These are phyloP conservation scores for Xylaria telfairii DNA, from an alignment of 495 filamentous ascomycete genomes.

Conservation along the genomic window DNA sequence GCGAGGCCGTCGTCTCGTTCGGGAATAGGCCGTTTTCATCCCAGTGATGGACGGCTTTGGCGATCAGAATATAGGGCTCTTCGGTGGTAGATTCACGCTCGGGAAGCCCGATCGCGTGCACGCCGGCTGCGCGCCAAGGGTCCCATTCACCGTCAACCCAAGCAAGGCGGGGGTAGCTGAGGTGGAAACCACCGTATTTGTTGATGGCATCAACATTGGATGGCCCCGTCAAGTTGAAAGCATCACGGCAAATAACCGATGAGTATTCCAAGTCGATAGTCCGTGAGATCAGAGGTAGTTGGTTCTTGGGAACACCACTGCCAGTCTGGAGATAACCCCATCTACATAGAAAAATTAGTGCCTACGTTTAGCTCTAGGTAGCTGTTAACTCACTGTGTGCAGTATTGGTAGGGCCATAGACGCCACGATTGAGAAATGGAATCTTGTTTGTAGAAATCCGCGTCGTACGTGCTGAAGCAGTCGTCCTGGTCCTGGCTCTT, in stretches of 20 bases:
- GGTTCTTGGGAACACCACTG: constrained; percentile 60
- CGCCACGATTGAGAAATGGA: constrained; percentile 57
- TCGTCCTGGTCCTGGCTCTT: constrained; percentile 52
- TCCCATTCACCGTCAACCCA: constrained; percentile 72
- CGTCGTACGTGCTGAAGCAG: constrained; percentile 62
- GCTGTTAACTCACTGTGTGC: constrained; percentile 47
- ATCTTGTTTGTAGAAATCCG: constrained; percentile 57
- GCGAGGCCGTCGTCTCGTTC: constrained; percentile 59
- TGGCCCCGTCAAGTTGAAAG: constrained; percentile 67
- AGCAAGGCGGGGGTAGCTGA: constrained; percentile 69
- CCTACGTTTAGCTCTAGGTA: not conserved
- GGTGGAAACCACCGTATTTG: constrained; percentile 69
- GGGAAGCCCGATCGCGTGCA: constrained; percentile 59
- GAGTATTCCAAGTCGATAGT: constrained; percentile 62
- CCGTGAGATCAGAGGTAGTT: constrained; percentile 70
- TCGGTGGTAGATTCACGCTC: constrained; percentile 57
- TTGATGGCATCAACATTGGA: constrained; percentile 66
- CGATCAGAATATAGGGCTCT: constrained; percentile 68
- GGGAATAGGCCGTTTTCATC: constrained; percentile 72
- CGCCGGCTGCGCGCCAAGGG: constrained; percentile 72
- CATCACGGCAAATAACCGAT: constrained; percentile 58
- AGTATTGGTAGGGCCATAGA: constrained; percentile 65
- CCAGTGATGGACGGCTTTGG: constrained; percentile 71
- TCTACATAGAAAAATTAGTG: constrained; percentile 43
- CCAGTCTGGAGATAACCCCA: constrained; percentile 78